Base-by-base conservation (phyloP, 441 rosid species). In the Mallotus repandus region DNA sequence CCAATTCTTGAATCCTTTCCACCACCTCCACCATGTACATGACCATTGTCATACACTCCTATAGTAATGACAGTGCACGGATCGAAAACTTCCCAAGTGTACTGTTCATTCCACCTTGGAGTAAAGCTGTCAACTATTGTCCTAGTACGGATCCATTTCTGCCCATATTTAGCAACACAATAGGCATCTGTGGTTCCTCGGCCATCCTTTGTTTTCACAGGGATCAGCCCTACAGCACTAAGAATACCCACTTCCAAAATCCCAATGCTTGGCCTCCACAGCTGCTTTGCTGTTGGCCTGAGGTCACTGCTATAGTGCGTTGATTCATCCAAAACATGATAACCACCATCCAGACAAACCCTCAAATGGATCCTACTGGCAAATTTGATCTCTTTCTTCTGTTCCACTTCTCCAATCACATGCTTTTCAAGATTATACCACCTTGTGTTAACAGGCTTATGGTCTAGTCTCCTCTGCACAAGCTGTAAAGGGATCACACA, bases 291-390 rank as follows among this genome's bases (percentile, higher is more conserved):
- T 0, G 97, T 92, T 50, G 97, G 97, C 77, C 97, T 84, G 53
- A 87, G 83, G 79, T 94, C 95, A 61, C 98, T 94, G 74, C 92
- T 92, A 83, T 90, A 86, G 71, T 90, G 95, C 10, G 98, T 90
- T n/a, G 98, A 92, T 80, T 94, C 98, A 74, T 94, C 98, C 68
- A 94, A 79, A 79, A 92, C 98, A 81, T 94, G 98, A 77, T 92
- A 94, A 1, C 97, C 97, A 0, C 98, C 98, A 45, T 94, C 98
- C 66, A 94, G 81, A 79, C 89, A 89, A 72, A 86, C 74, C 78
- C 98, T 79, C 68, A 91, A 69, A 78, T 94, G 99, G 78, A 94
- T 91, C 82, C 93, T 86, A 76, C 94, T 92, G 0, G 96, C 83
- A 71, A 94, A 94, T 76, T 92, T 94, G 74, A 74, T 83, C 69